Evolutionary conservation across 306 rosid genomes (phyloP).

Genomic region (Sechiopsis laciniata): DNA sequence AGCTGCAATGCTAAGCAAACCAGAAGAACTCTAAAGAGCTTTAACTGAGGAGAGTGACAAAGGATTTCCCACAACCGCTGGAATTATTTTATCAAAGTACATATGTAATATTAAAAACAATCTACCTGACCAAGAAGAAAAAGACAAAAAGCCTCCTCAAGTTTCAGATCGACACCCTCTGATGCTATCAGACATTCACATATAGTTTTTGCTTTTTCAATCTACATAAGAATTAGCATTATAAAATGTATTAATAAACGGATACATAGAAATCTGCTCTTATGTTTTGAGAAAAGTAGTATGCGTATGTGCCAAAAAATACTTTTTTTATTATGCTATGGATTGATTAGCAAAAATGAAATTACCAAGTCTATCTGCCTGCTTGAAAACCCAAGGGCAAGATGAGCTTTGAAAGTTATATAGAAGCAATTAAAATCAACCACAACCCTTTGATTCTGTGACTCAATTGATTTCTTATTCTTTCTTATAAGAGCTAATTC

Average conservation of each 20-base stretch:
- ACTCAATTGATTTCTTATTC: constrained; percentile 87
- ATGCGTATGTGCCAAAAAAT: not conserved
- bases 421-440: constrained; percentile 77
- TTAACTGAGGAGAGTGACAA: too few relatives aligned
- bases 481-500: constrained; percentile 65
- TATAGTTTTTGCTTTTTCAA: constrained; percentile 63
- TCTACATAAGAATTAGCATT: constrained; percentile 41
- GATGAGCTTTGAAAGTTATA: constrained; percentile 60
- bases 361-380: constrained; percentile 71
- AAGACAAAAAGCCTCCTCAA: constrained; percentile 72
- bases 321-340: constrained; percentile 16
- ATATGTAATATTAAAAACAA: constrained; percentile 16
- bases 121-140: constrained; percentile 83
- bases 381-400: constrained; percentile 89
- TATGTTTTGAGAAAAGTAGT: not conserved
- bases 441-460: constrained; percentile 82
- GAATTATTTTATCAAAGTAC: constrained; percentile 14
- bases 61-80: not conserved
- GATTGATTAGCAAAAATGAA: constrained; percentile 26
- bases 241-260: constrained; percentile 4
- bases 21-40: too few relatives aligned
- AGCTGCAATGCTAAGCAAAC: too few relatives aligned
- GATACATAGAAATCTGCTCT: not conserved
- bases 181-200: constrained; percentile 79
- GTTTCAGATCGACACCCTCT: constrained; percentile 76